Percentiles rank a stretch among this genome's conserved stretches.
Conservation (phyloP, 1,284 basidiomycete genomes). For the Leccinum pachyderme region DNA sequence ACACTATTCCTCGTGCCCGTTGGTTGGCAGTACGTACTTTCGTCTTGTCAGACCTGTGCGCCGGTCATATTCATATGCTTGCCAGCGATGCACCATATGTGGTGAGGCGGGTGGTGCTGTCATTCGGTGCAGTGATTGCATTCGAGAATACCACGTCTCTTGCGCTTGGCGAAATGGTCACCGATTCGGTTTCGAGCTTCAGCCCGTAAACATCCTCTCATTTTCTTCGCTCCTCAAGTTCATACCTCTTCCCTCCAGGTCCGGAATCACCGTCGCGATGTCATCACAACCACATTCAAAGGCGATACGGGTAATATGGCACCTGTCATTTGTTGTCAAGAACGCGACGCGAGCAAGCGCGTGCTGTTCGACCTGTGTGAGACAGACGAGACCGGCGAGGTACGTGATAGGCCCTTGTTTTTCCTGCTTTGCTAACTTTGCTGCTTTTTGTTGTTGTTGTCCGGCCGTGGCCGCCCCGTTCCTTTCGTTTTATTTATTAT, state of each 20-base stretch:
- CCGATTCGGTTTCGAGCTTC: conserved; percentile 89
- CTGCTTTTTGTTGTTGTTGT: background rate
- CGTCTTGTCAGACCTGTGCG: background rate
- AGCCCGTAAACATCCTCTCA: conserved; percentile 53
- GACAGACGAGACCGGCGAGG: conserved; percentile 78
- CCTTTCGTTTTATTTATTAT: background rate
- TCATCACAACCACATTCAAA: conserved; percentile 76
- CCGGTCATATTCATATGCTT: conserved; percentile 2
- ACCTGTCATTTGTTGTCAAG: conserved; percentile 79
- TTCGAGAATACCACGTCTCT: conserved; percentile 78
- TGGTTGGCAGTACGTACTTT: conserved; percentile 57
- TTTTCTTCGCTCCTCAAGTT: background rate
- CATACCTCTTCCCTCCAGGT: conserved; percentile 48
- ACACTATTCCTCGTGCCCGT: conserved; percentile 62
- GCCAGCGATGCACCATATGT: conserved; percentile 64
- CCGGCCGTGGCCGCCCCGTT: background rate
- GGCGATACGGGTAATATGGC: conserved; percentile 83
- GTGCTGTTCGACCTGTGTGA: conserved; percentile 82
- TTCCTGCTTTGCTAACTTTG: conserved; percentile 7
- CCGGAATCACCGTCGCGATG: conserved; percentile 69
- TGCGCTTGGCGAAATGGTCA: conserved; percentile 86
- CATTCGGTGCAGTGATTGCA: conserved; percentile 82
- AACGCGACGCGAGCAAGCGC: conserved; percentile 68
- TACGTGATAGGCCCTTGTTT: conserved; percentile 25
- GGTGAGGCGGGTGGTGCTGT: conserved; percentile 72